Evolutionary conservation across 768 basidiomycete genomes (phyloP).

Genomic region (Boletus barrowsii): DNA sequence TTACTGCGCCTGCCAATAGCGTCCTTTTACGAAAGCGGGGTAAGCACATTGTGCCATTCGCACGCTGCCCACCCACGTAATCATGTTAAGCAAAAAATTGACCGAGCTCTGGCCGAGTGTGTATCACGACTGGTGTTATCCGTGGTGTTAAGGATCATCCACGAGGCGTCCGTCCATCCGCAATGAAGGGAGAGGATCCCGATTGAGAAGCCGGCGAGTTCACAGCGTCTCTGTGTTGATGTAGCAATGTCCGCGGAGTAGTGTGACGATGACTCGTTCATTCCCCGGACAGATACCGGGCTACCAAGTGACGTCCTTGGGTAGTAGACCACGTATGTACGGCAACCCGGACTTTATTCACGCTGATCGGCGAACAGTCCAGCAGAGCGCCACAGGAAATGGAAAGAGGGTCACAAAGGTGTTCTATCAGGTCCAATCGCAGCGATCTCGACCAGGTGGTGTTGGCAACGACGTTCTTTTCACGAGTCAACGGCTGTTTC

Average conservation of each 20-base stretch:
- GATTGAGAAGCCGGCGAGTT: conserved; percentile 14
- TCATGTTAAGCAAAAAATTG: background rate
- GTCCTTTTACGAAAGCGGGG: conserved; percentile 19
- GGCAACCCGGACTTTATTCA: background rate
- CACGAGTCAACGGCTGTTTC: conserved; percentile 22
- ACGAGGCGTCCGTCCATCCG: conserved; percentile 19
- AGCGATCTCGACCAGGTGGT: conserved; percentile 16
- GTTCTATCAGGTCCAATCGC: conserved; percentile 25
- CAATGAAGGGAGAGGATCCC: conserved; percentile 17
- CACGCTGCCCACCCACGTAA: background rate
- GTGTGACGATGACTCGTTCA: conserved; percentile 1
- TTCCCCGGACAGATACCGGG: conserved; percentile 12
- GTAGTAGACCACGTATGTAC: background rate
- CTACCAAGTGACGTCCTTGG: background rate
- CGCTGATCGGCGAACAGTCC: conserved; percentile 24
- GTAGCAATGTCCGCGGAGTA: conserved; percentile 28
- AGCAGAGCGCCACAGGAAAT: conserved; percentile 1
- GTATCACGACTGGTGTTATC: too few relatives aligned
- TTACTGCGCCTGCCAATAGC: conserved; percentile 5
- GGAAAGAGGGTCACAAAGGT: conserved; percentile 7
- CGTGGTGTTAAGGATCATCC: background rate
- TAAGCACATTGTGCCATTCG: conserved; percentile 24
- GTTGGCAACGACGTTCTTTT: conserved; percentile 11
- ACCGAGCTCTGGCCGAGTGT: too few relatives aligned
- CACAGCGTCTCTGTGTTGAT: conserved; percentile 9